Conservation (phyloP, 805 yeast species). For the Cephaloascus albidus region DNA sequence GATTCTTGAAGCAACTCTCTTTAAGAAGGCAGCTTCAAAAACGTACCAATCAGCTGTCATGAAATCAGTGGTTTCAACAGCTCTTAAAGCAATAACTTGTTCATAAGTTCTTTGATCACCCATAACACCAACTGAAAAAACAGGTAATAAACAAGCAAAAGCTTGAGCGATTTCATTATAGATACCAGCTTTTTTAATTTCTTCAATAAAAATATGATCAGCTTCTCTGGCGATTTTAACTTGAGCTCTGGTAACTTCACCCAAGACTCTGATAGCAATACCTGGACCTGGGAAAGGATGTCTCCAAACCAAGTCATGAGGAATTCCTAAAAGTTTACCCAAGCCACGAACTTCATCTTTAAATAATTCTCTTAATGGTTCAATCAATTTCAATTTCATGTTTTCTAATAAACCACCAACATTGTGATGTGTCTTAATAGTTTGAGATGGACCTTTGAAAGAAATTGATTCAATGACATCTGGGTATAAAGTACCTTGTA, state of each 20-base stretch:
- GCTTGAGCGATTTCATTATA: slow-evolving; percentile 95
- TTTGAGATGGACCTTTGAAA: slow-evolving; percentile 99
- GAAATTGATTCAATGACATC: slow-evolving; percentile 98
- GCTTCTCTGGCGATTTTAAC: slow-evolving; percentile 97
- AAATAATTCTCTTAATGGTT: slow-evolving; percentile 96
- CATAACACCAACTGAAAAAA: slow-evolving; percentile 98
- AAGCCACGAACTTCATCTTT: slow-evolving; percentile 97
- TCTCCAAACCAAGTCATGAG: slow-evolving; percentile 97
- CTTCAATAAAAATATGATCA: slow-evolving; percentile 91
- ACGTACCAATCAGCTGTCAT: slow-evolving; percentile 99
- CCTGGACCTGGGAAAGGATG: slow-evolving; percentile 99
- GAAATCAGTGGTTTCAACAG: slow-evolving; percentile 95
- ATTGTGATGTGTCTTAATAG: slow-evolving; percentile 98
- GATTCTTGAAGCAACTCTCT: slow-evolving; percentile 88
- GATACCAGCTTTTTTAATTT: slow-evolving; percentile 86
- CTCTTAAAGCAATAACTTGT: slow-evolving; percentile 98
- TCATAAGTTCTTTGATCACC: slow-evolving; percentile 99
- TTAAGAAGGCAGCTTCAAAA: slow-evolving; percentile 86
- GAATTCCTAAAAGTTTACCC: slow-evolving; percentile 91
- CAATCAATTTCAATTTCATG: slow-evolving; percentile 97
- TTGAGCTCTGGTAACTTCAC: slow-evolving; percentile 91
- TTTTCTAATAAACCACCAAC: slow-evolving; percentile 97
- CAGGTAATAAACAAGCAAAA: slow-evolving; percentile 94
- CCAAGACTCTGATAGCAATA: slow-evolving; percentile 94
- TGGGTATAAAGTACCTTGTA: slow-evolving; percentile 97